These are phyloP conservation scores for Sclerotinia borealis DNA, from an alignment of 2,329 filamentous ascomycete species.

Conservation along the genomic window DNA sequence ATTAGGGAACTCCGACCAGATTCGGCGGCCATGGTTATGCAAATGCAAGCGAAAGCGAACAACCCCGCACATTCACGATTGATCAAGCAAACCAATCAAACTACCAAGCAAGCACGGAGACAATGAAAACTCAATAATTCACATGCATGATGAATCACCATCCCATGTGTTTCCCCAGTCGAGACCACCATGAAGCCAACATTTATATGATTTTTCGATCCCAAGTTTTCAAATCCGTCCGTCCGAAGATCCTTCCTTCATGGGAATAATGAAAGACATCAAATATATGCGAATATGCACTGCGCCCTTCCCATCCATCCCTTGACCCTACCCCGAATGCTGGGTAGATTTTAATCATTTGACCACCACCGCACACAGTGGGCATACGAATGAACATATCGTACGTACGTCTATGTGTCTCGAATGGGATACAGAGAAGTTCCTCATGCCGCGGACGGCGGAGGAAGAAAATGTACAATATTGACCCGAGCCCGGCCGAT, in stretches of 20 bases:
- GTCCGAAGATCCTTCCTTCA: background rate
- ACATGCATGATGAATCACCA: conserved; percentile 7
- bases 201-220: no score
- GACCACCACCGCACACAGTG: background rate
- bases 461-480: background rate
- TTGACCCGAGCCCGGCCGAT: background rate
- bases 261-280: background rate
- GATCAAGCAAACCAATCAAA: background rate
- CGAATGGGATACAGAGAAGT: background rate
- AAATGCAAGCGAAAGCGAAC: background rate
- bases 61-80: background rate
- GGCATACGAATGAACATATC: background rate
- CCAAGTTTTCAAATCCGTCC: background rate
- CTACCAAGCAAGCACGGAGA: background rate
- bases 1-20: background rate
- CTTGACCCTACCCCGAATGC: conserved; percentile 1
- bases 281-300: background rate
- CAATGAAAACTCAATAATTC: background rate
- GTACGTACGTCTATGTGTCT: background rate
- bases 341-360: conserved; percentile 4
- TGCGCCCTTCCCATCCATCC: conserved; percentile 1
- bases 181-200: background rate
- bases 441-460: background rate
- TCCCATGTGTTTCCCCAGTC: background rate
- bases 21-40: background rate